Percentiles rank a stretch among this genome's conserved stretches.
Evolutionary conservation across 148 eudicot species (phyloP).

Genomic region (Arctostaphylos glauca): DNA sequence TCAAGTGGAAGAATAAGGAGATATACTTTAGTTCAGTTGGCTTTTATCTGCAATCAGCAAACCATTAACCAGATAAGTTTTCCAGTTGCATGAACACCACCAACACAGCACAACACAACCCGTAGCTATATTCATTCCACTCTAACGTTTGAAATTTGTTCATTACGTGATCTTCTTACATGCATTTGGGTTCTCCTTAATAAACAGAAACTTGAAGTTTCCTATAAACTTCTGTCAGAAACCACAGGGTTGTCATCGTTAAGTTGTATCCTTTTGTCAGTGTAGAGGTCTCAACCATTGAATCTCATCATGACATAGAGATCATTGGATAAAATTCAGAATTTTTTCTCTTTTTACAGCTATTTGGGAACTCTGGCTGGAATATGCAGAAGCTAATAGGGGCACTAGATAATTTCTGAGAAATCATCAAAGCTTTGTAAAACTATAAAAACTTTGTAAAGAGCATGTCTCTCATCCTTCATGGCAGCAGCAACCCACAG

Average conservation of each 20-base stretch:
- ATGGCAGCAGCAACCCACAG: background rate
- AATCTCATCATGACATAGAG: background rate
- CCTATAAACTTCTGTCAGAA: background rate
- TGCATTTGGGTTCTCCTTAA: background rate
- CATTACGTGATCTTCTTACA: background rate
- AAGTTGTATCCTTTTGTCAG: background rate
- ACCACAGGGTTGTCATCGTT: background rate
- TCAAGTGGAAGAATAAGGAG: background rate
- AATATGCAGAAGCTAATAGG: background rate
- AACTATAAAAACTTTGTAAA: background rate
- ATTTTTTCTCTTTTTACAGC: background rate
- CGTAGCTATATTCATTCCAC: background rate
- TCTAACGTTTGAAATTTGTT: background rate
- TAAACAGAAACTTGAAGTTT: background rate
- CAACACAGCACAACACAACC: background rate
- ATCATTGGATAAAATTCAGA: background rate
- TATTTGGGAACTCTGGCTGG: background rate
- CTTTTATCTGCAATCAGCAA: background rate
- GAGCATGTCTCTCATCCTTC: background rate
- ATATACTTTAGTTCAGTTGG: background rate
- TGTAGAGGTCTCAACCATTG: constrained; percentile 4
- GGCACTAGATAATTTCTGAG: background rate
- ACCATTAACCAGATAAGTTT: background rate
- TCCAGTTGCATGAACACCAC: background rate
- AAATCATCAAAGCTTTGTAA: background rate